Percentiles rank a stretch among this genome's conserved stretches.
Evolutionary conservation across 2,329 filamentous ascomycete genomes (phyloP).

Genomic region (Curvularia sp.): DNA sequence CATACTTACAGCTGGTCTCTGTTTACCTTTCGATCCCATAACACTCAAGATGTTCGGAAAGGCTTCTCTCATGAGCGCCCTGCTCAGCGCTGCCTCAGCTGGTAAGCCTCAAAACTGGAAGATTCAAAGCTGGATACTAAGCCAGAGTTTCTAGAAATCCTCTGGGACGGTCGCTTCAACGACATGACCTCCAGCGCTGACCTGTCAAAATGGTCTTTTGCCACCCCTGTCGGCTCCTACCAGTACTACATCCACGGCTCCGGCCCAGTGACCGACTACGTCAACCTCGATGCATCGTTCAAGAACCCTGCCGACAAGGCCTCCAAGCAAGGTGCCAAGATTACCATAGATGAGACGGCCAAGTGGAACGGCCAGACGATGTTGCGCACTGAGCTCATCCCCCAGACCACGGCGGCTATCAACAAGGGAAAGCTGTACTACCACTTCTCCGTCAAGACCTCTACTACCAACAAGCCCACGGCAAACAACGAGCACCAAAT

Average conservation of each 20-base stretch:
- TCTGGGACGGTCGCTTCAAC: constrained; percentile 73
- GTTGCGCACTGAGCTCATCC: constrained; percentile 76
- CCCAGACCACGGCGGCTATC: constrained; percentile 70
- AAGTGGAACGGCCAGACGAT: constrained; percentile 75
- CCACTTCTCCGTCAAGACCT: constrained; percentile 72
- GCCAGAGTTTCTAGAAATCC: constrained; percentile 51
- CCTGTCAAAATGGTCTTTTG: constrained; percentile 69
- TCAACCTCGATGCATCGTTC: constrained; percentile 65
- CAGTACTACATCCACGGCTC: constrained; percentile 79
- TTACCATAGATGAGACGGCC: constrained; percentile 69
- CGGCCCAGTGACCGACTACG: constrained; percentile 63
- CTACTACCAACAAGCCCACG: constrained; percentile 65
- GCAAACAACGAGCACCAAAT: constrained; percentile 71
- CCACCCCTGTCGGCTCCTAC: constrained; percentile 71
- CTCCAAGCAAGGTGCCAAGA: constrained; percentile 69
- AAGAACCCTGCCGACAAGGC: constrained; percentile 70
- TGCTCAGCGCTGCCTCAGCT: constrained; percentile 44
- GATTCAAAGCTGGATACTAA: not conserved
- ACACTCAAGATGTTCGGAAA: constrained; percentile 43
- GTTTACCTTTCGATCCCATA: constrained; percentile 21
- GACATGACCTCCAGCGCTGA: constrained; percentile 62
- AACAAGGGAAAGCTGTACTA: constrained; percentile 71
- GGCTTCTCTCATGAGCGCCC: constrained; percentile 40
- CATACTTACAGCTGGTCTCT: constrained; percentile 33
- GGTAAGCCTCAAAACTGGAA: constrained; percentile 19